phyloP scores from a whole-genome alignment of 345 rosid genomes.

The Hirschfeldia incana region DNA sequence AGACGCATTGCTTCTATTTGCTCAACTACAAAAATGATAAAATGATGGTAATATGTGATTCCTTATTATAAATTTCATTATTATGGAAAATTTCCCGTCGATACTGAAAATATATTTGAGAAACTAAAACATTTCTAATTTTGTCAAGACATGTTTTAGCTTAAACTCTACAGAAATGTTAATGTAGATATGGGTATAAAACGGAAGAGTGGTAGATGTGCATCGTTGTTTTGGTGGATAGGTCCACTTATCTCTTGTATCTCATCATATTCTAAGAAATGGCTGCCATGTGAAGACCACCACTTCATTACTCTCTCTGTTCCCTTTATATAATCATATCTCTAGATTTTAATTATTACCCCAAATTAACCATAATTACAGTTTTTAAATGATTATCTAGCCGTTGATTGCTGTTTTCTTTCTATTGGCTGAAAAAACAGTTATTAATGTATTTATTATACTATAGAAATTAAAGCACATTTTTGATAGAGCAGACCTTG shows the following conservation, averaged over 20 bases:
- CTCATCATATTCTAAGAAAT: slow-evolving; percentile 35
- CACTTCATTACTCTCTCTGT: slow-evolving; percentile 12
- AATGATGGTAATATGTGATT: background rate
- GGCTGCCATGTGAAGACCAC: slow-evolving; percentile 38
- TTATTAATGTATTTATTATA: background rate
- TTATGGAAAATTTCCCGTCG: background rate
- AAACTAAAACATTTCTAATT: background rate
- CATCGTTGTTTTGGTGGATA: slow-evolving; percentile 28
- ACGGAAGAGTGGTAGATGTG: slow-evolving; percentile 13
- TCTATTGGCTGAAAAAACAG: slow-evolving; percentile 4
- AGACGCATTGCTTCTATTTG: background rate
- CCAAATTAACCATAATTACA: slow-evolving; percentile 26
- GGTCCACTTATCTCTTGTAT: slow-evolving; percentile 22
- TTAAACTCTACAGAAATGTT: background rate
- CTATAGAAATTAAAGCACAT: background rate
- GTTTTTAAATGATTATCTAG: slow-evolving; percentile 20
- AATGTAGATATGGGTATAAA: background rate
- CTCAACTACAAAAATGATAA: background rate
- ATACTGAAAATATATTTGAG: background rate
- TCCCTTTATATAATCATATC: slow-evolving; percentile 22
- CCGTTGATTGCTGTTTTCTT: slow-evolving; percentile 22
- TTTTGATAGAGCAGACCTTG: background rate
- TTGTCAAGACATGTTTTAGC: slow-evolving; percentile 24
- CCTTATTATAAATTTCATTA: background rate
- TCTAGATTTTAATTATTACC: slow-evolving; percentile 16